Conservation (phyloP, 495 filamentous ascomycete species). For the Talaromyces nanjingensis region DNA sequence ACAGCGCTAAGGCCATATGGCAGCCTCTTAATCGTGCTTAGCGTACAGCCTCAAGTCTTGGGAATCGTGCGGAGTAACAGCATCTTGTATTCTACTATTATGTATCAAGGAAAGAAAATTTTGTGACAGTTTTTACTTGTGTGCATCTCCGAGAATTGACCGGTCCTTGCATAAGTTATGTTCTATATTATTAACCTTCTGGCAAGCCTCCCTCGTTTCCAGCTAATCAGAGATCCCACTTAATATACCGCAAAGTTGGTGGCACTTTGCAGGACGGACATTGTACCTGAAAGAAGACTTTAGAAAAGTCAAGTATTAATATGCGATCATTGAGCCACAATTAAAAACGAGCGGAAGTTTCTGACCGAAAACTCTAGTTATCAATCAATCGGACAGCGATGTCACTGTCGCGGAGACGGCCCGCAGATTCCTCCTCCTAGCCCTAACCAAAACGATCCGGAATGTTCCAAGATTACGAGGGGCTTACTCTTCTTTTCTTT, state of each 20-base stretch:
- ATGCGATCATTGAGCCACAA: background rate
- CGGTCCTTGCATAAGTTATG: background rate
- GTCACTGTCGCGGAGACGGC: background rate
- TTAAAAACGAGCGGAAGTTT: background rate
- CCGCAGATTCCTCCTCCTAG: background rate
- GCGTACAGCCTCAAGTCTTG: background rate
- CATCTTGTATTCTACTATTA: background rate
- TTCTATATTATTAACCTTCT: background rate
- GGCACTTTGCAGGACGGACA: background rate
- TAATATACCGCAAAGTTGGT: background rate
- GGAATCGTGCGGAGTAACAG: background rate
- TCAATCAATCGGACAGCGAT: background rate
- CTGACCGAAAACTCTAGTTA: background rate
- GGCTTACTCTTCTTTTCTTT: background rate
- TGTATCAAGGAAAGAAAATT: background rate
- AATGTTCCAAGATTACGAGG: background rate
- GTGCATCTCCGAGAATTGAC: background rate
- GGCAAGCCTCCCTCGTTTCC: background rate
- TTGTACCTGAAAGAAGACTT: background rate
- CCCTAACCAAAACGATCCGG: background rate
- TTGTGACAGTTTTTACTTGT: background rate
- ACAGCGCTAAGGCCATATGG: constrained; percentile 2
- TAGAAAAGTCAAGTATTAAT: background rate
- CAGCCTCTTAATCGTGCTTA: background rate
- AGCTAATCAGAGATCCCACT: background rate